A percentile compares a stretch with the other conserved stretches of the same genome.
phyloP scores from a whole-genome alignment of 331 rosid species.

The Malus hybrid region DNA sequence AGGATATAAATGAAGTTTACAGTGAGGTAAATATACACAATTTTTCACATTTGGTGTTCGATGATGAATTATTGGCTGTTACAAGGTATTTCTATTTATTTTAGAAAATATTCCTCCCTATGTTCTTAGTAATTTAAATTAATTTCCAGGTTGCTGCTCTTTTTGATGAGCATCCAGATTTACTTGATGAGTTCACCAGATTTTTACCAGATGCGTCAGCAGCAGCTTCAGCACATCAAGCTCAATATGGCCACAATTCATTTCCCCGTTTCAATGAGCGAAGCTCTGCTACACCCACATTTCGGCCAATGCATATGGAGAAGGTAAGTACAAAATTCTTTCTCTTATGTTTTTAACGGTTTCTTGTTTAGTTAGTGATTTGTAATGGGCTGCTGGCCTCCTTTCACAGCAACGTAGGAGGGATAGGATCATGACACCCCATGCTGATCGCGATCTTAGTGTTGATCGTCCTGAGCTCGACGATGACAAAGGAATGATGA shows the following conservation, averaged over 20 bases:
- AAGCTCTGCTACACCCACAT: constrained; percentile 47
- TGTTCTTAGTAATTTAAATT: constrained; percentile 6
- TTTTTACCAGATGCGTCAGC: constrained; percentile 83
- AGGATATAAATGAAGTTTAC: constrained; percentile 83
- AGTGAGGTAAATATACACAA: constrained; percentile 47
- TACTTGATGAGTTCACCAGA: constrained; percentile 85
- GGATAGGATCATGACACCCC: constrained; percentile 51
- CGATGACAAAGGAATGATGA: constrained; percentile 62
- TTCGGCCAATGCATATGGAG: constrained; percentile 53
- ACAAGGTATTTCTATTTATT: neutral
- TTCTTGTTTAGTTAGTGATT: neutral
- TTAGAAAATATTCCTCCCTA: neutral
- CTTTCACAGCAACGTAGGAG: constrained; percentile 61
- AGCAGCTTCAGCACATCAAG: constrained; percentile 55
- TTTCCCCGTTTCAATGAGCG: constrained; percentile 64
- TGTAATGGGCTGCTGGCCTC: constrained; percentile 7
- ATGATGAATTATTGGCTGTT: neutral
- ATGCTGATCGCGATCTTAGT: constrained; percentile 61
- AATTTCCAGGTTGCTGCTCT: constrained; percentile 65
- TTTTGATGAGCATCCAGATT: constrained; percentile 67
- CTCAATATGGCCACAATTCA: constrained; percentile 43
- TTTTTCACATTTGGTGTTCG: neutral
- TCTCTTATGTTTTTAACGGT: neutral
- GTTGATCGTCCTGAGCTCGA: constrained; percentile 72
- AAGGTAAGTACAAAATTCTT: constrained; percentile 29